Base-by-base conservation (phyloP, 2,329 filamentous ascomycete species). In the Escovopsis sp. region DNA sequence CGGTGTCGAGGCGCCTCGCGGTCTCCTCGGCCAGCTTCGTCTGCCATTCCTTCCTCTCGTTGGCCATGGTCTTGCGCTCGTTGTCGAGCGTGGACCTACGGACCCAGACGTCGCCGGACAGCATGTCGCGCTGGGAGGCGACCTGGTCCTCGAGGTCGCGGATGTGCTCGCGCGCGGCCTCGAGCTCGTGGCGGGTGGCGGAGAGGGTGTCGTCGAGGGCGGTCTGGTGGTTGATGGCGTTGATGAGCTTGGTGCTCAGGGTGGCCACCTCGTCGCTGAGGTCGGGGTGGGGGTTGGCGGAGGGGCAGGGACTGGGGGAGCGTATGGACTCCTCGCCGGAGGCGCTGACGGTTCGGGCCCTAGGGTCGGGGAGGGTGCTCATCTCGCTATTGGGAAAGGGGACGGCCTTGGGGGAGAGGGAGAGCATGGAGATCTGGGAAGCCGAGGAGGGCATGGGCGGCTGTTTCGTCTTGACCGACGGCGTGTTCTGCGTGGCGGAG, bases 171-270 rank as follows among this genome's bases (percentile, higher is more conserved):
- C 69, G 72, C 8, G 85, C 74, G 25, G 70, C 56, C 36, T 93
- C 84, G 32, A 96, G 64, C 51, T 96, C 86, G 53, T 87, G 79
- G 27, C 86, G 75, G 13, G 86, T 81, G 35, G 76, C 76, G 34
- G 84, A 79, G 14, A 98, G 66, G 10, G 76, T 82, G 56, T 98
- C 90, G 56, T 96, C 90, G 31, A 98, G 70, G 16, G 72, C 78
- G 7, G 87, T 94, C 57, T 94, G 87, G 56, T 93, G 81, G 54
- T 98, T 98, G 59, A 98, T 94, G 31, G 90, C 88, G 51, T 90
- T 88, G 48, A 98, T 88, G 43, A 98, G 75, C 57, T 98, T 98
- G 33, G 86, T 88, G 59, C 86, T 96, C 23, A 98, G 66, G 6
- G 83, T 76, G 7, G 88, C 83, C 19, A 98, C 84, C 58, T 96